Base-by-base conservation (phyloP, 768 basidiomycete genomes). In the Boletus rubescentipes region DNA sequence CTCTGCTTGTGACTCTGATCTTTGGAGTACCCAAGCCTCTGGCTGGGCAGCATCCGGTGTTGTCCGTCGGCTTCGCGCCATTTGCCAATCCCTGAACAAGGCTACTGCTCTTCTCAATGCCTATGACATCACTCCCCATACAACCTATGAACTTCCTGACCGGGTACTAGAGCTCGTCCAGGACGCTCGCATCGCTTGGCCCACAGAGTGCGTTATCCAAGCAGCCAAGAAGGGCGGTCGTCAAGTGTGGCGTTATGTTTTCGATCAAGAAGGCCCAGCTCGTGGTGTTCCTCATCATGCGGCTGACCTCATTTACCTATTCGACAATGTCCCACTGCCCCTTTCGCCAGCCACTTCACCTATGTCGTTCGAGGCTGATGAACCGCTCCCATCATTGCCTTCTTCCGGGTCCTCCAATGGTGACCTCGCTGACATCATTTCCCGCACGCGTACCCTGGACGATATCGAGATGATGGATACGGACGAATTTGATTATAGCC, bases 191-290 rank as follows among this genome's bases (percentile, higher is more conserved):
- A 76, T 91, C 32, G 85, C 86, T 14, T 91, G 87, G 87, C 87
- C 87, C 10, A 86, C 84, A 1, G 84, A 91, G 23, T 81, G 84
- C 56, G 72, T 86, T 34, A 80, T 78, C 4, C 72, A 78, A 47
- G 77, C 76, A 49, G 77, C 81, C 2, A 76, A 76, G 49, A 73
- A 68, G 16, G 77, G 78, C 14, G 86, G 83, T 1, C 74, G 73
- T 37, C 79, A 79, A n/a, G 87, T 89, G 6, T 91, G 84, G 84
- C 78, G 89, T 53, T 91, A 88, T 61, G 82, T 89, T 16, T 91
- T 91, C 64, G 89, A 91, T 69, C 89, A 91, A 71, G 89, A 89
- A 61, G 81, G 85, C 1, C 86, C 88, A 9, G 73, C 78, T 21
- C 76, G 82, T 43, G 82, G 82, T 14, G 67, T 81, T 18, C 82